Base-by-base conservation (phyloP, 140 eudicot species). In the Oenanthe javanica region DNA sequence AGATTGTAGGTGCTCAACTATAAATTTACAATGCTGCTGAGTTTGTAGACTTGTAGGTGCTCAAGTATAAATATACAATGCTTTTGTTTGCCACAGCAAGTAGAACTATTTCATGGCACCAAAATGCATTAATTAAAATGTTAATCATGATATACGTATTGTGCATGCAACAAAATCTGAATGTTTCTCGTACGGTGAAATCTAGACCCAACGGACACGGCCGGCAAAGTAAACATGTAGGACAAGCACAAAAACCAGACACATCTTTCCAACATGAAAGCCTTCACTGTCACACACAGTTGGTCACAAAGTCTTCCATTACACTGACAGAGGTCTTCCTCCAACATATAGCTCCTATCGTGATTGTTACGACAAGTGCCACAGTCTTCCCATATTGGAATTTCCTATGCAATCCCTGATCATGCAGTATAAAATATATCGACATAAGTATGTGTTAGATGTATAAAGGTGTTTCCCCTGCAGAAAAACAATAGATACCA, bases 221-320 rank as follows among this genome's bases (percentile, higher is more conserved):
- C 77, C 77, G 54, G 77, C 77, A 72, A 45, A n/a, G 49, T 9
- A 45, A 72, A 6, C 0, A 19, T 0, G 31, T 43, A 52, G 77
- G 77, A 70, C 75, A 70, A 70, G 75, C 75, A 70, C 46, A 70
- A 27, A 40, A 63, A 63, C 5, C 70, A 31, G 74, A 27, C 18
- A 12, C 42, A 11, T 27, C 9, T 12, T 14, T 67, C 74, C 74
- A 25, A 27, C 9, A 64, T 67, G 19, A 78, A 40, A 4, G 2
- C 19, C 48, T n/a, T 16, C 19, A 36, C 6, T 9, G 23, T 69
- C 14, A 71, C 13, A 40, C 2, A 5, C 23, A 69, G 16, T 27
- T 12, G 15, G 8, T 11, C 36, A 2, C 75, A 36, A 27, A 69
- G 21, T 27, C 48, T 18, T 42, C 21, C 48, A 10, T 49, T 63